Evolutionary conservation across 2,329 filamentous ascomycete genomes (phyloP).

Genomic region (Fusarium bactridioides): DNA sequence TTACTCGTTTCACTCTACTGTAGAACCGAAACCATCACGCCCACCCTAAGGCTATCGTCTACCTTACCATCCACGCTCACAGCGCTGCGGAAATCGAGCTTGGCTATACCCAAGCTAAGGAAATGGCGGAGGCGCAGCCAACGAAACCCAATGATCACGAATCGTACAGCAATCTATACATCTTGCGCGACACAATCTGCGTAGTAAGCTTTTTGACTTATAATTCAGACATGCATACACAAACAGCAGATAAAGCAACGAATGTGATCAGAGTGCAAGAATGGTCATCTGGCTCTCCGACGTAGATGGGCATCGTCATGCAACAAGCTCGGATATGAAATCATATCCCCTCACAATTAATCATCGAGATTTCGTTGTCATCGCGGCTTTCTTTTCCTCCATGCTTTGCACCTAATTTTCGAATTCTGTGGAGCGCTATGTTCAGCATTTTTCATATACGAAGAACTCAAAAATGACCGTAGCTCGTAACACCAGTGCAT

Average conservation of each 20-base stretch:
- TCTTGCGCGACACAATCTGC: neutral
- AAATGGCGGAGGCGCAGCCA: neutral
- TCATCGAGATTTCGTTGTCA: conserved; percentile 38
- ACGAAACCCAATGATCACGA: neutral
- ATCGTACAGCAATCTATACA: neutral
- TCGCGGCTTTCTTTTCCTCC: neutral
- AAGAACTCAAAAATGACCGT: neutral
- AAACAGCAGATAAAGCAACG: neutral
- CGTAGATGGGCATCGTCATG: conserved; percentile 45
- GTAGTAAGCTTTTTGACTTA: neutral
- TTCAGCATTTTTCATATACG: conserved; percentile 36
- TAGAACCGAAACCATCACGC: too few relatives aligned
- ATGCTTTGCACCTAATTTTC: conserved; percentile 21
- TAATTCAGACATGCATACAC: neutral
- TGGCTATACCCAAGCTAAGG: neutral
- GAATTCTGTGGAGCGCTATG: conserved; percentile 14
- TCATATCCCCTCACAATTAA: conserved; percentile 29
- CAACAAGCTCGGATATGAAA: conserved; percentile 37
- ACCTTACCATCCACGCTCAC: too few relatives aligned
- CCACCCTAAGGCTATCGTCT: too few relatives aligned
- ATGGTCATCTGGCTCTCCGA: conserved; percentile 38
- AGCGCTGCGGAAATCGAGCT: too few relatives aligned
- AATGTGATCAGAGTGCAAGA: conserved; percentile 7
- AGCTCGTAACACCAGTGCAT: conserved; percentile 39
- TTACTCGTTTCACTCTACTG: too few relatives aligned